phyloP scores from a whole-genome alignment of 2,329 filamentous ascomycete genomes.

The Fragosphaeria purpurea region DNA sequence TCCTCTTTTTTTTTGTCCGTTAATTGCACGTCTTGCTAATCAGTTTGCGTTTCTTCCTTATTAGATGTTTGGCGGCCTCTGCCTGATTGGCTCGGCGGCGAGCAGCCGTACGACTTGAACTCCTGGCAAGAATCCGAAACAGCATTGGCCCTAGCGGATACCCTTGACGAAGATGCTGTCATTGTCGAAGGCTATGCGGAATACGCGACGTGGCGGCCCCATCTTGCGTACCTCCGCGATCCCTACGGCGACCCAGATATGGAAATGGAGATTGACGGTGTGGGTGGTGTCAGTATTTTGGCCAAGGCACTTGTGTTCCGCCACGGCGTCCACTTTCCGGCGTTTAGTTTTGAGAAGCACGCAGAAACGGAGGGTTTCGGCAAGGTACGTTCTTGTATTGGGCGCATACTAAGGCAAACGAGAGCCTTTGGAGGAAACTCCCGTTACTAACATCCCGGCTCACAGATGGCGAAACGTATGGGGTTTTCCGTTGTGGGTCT shows the following conservation, averaged over 20 bases:
- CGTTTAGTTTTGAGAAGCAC: slow-evolving; percentile 97
- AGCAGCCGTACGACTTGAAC: slow-evolving; percentile 96
- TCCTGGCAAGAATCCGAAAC: slow-evolving; percentile 99
- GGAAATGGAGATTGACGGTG: slow-evolving; percentile 99
- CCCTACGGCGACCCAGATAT: slow-evolving; percentile 97
- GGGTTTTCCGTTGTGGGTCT: slow-evolving; percentile 88
- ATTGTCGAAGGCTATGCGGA: slow-evolving; percentile 99
- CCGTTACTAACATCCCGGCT: no score
- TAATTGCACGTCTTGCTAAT: background rate
- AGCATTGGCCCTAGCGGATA: slow-evolving; percentile 83
- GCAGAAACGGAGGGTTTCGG: slow-evolving; percentile 97
- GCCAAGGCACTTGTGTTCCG: slow-evolving; percentile 95
- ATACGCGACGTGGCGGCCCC: slow-evolving; percentile 95
- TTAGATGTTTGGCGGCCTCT: slow-evolving; percentile 95
- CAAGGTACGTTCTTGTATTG: slow-evolving; percentile 53
- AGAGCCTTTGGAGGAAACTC: no score
- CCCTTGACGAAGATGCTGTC: slow-evolving; percentile 92
- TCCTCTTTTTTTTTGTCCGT: background rate
- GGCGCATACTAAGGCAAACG: slow-evolving; percentile 4
- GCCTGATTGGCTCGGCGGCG: slow-evolving; percentile 95
- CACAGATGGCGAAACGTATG: slow-evolving; percentile 94
- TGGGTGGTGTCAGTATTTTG: slow-evolving; percentile 93
- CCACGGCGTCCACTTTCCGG: slow-evolving; percentile 90
- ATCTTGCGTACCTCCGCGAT: slow-evolving; percentile 91
- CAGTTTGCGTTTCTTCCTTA: background rate